Conservation (phyloP, 208 protist species). For the Leishmania guyanensis region DNA sequence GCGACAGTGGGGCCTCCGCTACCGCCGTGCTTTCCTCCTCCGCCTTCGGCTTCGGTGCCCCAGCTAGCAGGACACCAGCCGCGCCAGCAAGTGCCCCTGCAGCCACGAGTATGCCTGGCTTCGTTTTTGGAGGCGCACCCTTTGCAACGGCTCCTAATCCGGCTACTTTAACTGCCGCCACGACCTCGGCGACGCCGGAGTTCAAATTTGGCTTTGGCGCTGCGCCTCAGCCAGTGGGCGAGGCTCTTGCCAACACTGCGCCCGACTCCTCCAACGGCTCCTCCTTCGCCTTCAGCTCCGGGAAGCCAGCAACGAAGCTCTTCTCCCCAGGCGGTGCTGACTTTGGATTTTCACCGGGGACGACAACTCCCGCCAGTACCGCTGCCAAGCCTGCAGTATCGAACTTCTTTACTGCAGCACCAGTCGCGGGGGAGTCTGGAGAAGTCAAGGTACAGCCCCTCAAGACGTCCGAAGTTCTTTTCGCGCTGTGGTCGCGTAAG, state of each 20-base stretch:
- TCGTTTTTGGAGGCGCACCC: constrained; percentile 3
- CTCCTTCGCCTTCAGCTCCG: constrained; percentile 38
- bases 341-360: constrained; percentile 39
- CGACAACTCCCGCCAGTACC: constrained; percentile 5
- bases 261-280: constrained; percentile 1
- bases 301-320: background rate
- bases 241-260: background rate
- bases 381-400: constrained; percentile 15
- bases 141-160: constrained; percentile 9
- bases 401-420: constrained; percentile 31
- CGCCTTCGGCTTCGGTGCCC: constrained; percentile 43
- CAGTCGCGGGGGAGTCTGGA: constrained; percentile 12
- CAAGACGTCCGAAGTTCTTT: constrained; percentile 73
- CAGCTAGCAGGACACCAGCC: background rate
- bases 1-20: background rate
- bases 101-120: background rate
- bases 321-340: background rate
- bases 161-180: constrained; percentile 8
- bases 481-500: constrained; percentile 74
- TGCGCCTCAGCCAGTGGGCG: background rate
- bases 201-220: constrained; percentile 46
- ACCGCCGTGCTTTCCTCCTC: constrained; percentile 18
- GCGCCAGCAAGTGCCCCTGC: constrained; percentile 7
- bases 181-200: constrained; percentile 10
- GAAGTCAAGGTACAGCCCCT: constrained; percentile 42